Conservation (phyloP, 176 grass and related monocot genomes). For the Zoysia japonica region DNA sequence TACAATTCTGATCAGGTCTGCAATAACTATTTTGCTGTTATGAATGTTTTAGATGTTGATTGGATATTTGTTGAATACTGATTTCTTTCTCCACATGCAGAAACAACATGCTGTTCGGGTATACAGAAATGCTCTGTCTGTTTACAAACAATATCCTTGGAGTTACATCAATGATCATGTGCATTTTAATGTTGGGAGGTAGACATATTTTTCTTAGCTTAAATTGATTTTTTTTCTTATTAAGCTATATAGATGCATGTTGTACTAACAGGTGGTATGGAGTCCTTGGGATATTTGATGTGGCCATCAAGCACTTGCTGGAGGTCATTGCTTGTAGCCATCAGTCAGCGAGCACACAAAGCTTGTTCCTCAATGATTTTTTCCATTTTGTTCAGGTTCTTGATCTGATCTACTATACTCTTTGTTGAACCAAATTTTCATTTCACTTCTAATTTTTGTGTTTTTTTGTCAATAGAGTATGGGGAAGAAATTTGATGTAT, state of each 20-base stretch:
- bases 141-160: constrained; percentile 94
- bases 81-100: constrained; percentile 53
- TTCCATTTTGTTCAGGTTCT: constrained; percentile 94
- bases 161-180: constrained; percentile 98
- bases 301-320: constrained; percentile 92
- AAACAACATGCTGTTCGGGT: constrained; percentile 88
- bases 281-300: constrained; percentile 85
- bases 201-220: constrained; percentile 29
- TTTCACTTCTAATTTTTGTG: constrained; percentile 30
- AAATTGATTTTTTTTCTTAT: constrained; percentile 27
- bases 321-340: constrained; percentile 91
- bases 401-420: constrained; percentile 10
- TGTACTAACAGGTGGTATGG: constrained; percentile 83
- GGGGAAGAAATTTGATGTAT: constrained; percentile 79
- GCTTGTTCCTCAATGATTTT: constrained; percentile 81
- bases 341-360: constrained; percentile 82
- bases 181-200: constrained; percentile 99
- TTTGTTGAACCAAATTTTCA: constrained; percentile 27
- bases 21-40: constrained; percentile 25
- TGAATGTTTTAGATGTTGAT: constrained; percentile 23
- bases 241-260: constrained; percentile 29
- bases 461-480: constrained; percentile 56
- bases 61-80: constrained; percentile 23
- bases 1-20: constrained; percentile 86
- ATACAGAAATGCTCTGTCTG: constrained; percentile 89